Base-by-base conservation (phyloP, 768 basidiomycete species). In the Tricholoma matsutake region DNA sequence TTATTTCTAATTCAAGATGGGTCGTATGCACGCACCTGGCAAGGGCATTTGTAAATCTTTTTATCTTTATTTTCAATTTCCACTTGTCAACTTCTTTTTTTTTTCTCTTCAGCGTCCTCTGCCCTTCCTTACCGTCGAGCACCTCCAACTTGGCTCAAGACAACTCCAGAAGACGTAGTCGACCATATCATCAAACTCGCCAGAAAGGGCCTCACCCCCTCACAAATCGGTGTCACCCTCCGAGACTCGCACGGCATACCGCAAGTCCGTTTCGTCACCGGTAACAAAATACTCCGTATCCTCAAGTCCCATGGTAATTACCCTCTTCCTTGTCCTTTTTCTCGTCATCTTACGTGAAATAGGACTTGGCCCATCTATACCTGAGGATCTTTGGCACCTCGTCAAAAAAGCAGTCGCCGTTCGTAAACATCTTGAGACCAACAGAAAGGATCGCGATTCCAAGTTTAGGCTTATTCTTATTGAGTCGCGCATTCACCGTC, bases 341-440 rank as follows among this genome's bases (percentile, higher is more conserved):
- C 69, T 20, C 39, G 31, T 41, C 58, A 34, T 57, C 58, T 63
- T 61, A 61, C 54, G 60, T 65, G 37, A 78, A 76, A 81, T 79
- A 96, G 95, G 93, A 80, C 91, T 98, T 81, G 95, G 89, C 76
- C 95, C 96, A 72, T 85, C 88, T 79, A 92, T 98, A 82, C 96
- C 96, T 69, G 96, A 99, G 87, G 96, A 97, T 86, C 91, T 98
- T 64, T 97, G 94, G 91, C 90, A 94, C 86, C 89, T 97, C 78
- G 90, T 98, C 87, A 98, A 98, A 89, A 99, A 98, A 88, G 96
- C 96, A 76, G 95, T 99, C 73, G 84, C 93, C 70, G 94, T 99
- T 73, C 94, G 96, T 80, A 98, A 98, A 85, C 96, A 98, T 80
- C 86, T 99, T 69, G 94, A 97, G 79, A 83, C 85, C 71, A 98